These are phyloP conservation scores for Naumovozyma castellii DNA, from an alignment of 805 yeast species.

Conservation along the genomic window DNA sequence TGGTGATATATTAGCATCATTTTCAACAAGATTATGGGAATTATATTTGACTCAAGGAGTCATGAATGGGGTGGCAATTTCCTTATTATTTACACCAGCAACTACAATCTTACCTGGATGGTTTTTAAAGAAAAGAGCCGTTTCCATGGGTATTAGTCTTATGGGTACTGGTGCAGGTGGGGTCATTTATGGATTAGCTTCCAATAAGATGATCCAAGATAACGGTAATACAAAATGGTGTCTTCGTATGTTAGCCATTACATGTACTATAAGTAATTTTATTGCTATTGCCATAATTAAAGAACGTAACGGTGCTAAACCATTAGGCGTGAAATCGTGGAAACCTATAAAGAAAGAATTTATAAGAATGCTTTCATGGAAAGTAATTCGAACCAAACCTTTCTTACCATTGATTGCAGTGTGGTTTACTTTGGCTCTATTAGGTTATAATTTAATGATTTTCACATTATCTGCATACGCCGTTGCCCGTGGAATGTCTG, in stretches of 20 bases:
- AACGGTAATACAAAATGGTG: constrained; percentile 41
- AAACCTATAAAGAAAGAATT: constrained; percentile 22
- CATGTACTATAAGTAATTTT: constrained; percentile 31
- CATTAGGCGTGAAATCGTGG: constrained; percentile 22
- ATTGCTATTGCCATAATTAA: constrained; percentile 36
- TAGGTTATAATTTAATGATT: constrained; percentile 37
- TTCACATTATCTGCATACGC: constrained; percentile 42
- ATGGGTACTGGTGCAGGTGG: constrained; percentile 50
- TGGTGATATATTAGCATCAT: constrained; percentile 53
- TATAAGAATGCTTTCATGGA: constrained; percentile 30
- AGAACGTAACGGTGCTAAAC: constrained; percentile 35
- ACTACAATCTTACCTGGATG: constrained; percentile 57
- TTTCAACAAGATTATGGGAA: constrained; percentile 52
- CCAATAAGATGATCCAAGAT: constrained; percentile 33
- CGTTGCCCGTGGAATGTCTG: constrained; percentile 37
- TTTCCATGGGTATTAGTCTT: constrained; percentile 42
- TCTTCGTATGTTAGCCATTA: constrained; percentile 36
- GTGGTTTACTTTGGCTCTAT: constrained; percentile 32
- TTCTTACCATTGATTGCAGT: constrained; percentile 29
- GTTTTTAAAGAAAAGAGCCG: constrained; percentile 54
- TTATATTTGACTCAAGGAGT: constrained; percentile 61
- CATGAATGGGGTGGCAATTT: constrained; percentile 42
- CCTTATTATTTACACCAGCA: constrained; percentile 50
- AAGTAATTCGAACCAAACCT: constrained; percentile 22
- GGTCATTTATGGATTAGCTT: constrained; percentile 34